Evolutionary conservation across 2,329 filamentous ascomycete species (phyloP).

Genomic region (Xylaria polymorpha): DNA sequence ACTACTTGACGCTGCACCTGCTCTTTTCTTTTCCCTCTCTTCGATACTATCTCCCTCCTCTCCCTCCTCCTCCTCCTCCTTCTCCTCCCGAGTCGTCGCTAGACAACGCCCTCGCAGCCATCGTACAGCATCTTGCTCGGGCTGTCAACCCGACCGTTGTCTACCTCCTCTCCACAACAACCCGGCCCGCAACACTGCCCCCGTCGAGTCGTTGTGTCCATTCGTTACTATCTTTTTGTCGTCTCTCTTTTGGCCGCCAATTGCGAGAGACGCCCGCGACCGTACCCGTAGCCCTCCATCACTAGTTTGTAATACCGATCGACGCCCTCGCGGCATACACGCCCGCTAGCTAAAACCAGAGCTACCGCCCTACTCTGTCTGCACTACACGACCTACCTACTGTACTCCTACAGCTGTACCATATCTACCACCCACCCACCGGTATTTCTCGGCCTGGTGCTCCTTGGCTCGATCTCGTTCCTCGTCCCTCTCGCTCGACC

Average conservation of each 20-base stretch:
- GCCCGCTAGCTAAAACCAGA: conserved; percentile 29
- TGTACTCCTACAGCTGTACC: conserved; percentile 20
- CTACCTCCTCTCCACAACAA: conserved; percentile 40
- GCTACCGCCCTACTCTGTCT: conserved; percentile 31
- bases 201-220: conserved; percentile 46
- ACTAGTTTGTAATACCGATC: conserved; percentile 40
- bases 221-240: conserved; percentile 43
- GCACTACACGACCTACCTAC: conserved; percentile 4
- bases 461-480: conserved; percentile 40
- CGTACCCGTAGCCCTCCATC: conserved; percentile 23
- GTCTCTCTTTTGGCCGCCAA: conserved; percentile 38
- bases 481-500: conserved; percentile 37
- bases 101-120: conserved; percentile 38
- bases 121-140: conserved; percentile 41
- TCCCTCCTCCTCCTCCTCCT: conserved; percentile 35
- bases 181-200: conserved; percentile 33
- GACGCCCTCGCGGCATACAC: conserved; percentile 30
- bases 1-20: conserved; percentile 31
- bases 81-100: conserved; percentile 39
- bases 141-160: conserved; percentile 45
- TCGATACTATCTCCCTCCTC: conserved; percentile 34
- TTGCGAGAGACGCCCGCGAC: conserved; percentile 38
- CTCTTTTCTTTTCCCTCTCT: conserved; percentile 32
- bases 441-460: conserved; percentile 39
- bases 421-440: conserved; percentile 7